Evolutionary conservation across 768 basidiomycete genomes (phyloP).

Genomic region (Mycena rebaudengoi): DNA sequence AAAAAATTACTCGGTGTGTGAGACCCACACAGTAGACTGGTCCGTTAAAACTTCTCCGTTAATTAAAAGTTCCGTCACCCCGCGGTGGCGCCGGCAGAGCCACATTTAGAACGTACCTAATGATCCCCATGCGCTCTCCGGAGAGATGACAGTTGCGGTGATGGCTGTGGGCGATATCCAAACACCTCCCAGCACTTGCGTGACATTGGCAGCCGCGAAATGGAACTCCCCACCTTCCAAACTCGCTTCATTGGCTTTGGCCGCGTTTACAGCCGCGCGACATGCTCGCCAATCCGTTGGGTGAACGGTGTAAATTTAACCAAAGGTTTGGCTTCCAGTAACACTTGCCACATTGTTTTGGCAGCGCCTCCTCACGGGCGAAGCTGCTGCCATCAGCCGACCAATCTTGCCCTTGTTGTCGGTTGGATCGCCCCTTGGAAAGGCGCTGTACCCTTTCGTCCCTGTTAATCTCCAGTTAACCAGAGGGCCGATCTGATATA

Average conservation of each 20-base stretch:
- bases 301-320: background rate
- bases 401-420: too few species aligned
- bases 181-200: background rate
- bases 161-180: background rate
- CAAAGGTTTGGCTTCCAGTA: background rate
- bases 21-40: too few species aligned
- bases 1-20: too few species aligned
- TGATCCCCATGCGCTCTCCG: slow-evolving; percentile 3
- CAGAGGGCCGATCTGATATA: too few species aligned
- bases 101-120: too few species aligned
- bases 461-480: too few species aligned
- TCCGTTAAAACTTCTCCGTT: too few species aligned
- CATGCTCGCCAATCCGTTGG: background rate
- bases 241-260: background rate
- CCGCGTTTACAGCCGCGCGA: background rate
- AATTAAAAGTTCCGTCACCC: too few species aligned
- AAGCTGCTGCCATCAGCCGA: too few species aligned
- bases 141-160: background rate
- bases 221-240: background rate
- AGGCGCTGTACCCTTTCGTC: too few species aligned
- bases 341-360: slow-evolving; percentile 2
- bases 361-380: background rate
- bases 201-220: background rate
- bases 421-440: too few species aligned
- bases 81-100: too few species aligned